Base-by-base conservation (phyloP, 2,329 filamentous ascomycete species). In the Hymenoscyphus infarciens region DNA sequence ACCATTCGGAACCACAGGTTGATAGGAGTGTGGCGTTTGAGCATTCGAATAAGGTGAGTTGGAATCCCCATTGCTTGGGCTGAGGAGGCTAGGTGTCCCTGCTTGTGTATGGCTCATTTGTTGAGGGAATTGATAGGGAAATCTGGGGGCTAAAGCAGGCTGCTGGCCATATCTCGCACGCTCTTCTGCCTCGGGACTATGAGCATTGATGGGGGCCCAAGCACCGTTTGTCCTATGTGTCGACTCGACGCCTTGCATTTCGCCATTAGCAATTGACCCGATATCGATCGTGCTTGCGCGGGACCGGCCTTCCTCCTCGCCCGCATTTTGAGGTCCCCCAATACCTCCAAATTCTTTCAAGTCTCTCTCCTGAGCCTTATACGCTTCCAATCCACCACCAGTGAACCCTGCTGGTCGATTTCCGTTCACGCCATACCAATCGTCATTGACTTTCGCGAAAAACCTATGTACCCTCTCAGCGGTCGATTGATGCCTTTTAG, bases 341-440 rank as follows among this genome's bases (percentile, higher is more conserved):
- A 72, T 61, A 31, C 65, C 67, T n/a, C 86, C 86, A 2, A 88
- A 79, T 4, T 74, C 79, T 7, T 67, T 61, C 1, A 88, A 76
- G 69, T 87, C 85, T 57, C 76, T 72, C 67, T 77, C 80, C 33
- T 87, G 72, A 10, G 77, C 73, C 64, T 79, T 80, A 73, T 82
- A 87, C 67, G 85, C 82, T 64, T 84, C 82, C 3, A 84, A 73
- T 1, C 81, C 84, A 38, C 82, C 84, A 15, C 82, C 75, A 68
- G 39, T 54, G 63, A 39, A 63, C 59, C 22, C 63, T 1, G 33
- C 4, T 2, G 42, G 42, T 13, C n/a, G 25, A 49, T 49, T 49
- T 19, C 11, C 7, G 45, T 11, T 25, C 35, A 38, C 35, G 35
- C 35, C 35, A 13, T 1, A 13, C 8, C n/a, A 52, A 25, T 52